phyloP scores from a whole-genome alignment of 2,329 filamentous ascomycete species.

The Knufia fluminis region DNA sequence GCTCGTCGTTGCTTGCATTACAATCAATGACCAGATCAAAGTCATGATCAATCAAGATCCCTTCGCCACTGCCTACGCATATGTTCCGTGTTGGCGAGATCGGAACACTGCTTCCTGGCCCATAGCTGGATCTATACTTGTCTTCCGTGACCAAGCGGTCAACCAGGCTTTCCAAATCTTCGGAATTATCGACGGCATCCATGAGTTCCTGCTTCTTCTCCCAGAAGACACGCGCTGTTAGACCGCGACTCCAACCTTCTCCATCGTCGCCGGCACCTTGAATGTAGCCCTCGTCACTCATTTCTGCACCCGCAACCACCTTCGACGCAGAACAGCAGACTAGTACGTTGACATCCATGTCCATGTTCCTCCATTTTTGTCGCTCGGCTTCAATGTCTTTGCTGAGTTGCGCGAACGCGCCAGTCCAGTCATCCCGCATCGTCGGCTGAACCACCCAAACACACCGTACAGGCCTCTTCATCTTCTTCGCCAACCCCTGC shows the following conservation, averaged over 20 bases:
- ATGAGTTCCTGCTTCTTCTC: slow-evolving; percentile 53
- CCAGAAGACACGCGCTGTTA: slow-evolving; percentile 79
- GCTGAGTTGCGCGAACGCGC: no score
- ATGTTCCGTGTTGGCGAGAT: slow-evolving; percentile 33
- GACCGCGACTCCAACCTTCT: slow-evolving; percentile 79
- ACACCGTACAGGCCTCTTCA: slow-evolving; percentile 14
- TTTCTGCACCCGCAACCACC: slow-evolving; percentile 58
- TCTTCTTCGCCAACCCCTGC: slow-evolving; percentile 10
- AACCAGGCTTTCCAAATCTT: slow-evolving; percentile 48
- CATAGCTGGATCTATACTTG: slow-evolving; percentile 14
- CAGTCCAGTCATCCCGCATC: neutral
- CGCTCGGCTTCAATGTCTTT: neutral
- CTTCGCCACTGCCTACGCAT: slow-evolving; percentile 25
- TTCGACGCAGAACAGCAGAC: slow-evolving; percentile 80
- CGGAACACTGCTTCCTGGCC: slow-evolving; percentile 22
- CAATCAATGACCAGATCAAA: slow-evolving; percentile 38
- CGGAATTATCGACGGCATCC: slow-evolving; percentile 48
- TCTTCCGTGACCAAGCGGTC: slow-evolving; percentile 31
- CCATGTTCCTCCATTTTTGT: neutral
- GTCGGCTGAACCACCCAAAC: slow-evolving; percentile 18
- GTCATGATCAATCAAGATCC: slow-evolving; percentile 29
- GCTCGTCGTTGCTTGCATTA: slow-evolving; percentile 29
- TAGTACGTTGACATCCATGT: slow-evolving; percentile 45
- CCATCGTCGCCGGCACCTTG: slow-evolving; percentile 93
- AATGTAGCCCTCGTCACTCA: slow-evolving; percentile 67